Conservation (phyloP, 1,284 basidiomycete species). For the Tausonia pullulans region DNA sequence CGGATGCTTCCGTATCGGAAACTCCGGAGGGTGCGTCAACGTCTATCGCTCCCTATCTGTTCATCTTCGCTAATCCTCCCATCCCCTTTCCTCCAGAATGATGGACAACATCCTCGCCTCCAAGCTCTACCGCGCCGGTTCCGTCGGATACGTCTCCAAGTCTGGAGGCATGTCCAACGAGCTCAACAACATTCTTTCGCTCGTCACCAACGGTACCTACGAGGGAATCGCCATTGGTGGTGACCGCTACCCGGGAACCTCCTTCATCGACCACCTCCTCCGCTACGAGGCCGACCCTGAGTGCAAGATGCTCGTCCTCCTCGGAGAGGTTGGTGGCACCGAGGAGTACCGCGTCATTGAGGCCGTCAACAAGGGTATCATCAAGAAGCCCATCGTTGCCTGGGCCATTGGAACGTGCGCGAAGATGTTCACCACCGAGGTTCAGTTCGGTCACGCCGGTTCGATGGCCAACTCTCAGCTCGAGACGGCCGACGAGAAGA, state of each 20-base stretch:
- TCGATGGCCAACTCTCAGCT: slow-evolving; percentile 95
- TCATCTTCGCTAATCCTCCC: not conserved
- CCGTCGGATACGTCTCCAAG: slow-evolving; percentile 98
- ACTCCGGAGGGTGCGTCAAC: slow-evolving; percentile 68
- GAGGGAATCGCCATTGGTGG: slow-evolving; percentile 99
- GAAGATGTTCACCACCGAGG: slow-evolving; percentile 99
- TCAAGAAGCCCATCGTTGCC: slow-evolving; percentile 97
- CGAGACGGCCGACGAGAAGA: slow-evolving; percentile 98
- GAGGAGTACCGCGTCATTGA: slow-evolving; percentile 99
- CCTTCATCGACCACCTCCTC: slow-evolving; percentile 97
- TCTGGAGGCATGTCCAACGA: slow-evolving; percentile 99
- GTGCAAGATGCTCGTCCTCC: slow-evolving; percentile 96
- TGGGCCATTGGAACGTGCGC: slow-evolving; percentile 99
- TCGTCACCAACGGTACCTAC: slow-evolving; percentile 96
- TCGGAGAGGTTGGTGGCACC: slow-evolving; percentile 96
- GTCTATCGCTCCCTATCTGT: not conserved
- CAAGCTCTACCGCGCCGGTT: slow-evolving; percentile 95
- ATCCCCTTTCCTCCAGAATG: slow-evolving; percentile 50
- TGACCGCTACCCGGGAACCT: slow-evolving; percentile 96
- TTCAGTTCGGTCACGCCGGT: slow-evolving; percentile 98
- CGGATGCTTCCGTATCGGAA: slow-evolving; percentile 98
- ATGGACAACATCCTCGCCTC: slow-evolving; percentile 99
- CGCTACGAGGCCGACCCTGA: slow-evolving; percentile 95
- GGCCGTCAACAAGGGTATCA: slow-evolving; percentile 83
- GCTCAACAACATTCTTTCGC: slow-evolving; percentile 97